Conservation (phyloP, 1,284 basidiomycete species). For the Neotropicomus parvogracilis region DNA sequence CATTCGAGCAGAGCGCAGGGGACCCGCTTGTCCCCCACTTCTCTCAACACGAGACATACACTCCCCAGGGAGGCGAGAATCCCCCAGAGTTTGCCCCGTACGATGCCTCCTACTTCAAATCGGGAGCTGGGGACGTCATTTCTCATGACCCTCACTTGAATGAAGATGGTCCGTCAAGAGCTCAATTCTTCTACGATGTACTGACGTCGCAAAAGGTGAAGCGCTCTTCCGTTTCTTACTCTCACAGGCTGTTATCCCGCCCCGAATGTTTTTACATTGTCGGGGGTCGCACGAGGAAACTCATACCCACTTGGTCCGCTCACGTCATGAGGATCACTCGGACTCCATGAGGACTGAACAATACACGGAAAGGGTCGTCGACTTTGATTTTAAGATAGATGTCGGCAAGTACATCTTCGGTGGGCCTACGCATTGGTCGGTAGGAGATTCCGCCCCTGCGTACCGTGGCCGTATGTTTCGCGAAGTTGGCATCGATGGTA, state of each 20-base stretch:
- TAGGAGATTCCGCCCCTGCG: conserved; percentile 47
- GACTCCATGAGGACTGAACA: conserved; percentile 38
- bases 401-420: conserved; percentile 36
- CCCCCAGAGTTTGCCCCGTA: conserved; percentile 64
- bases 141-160: conserved; percentile 73
- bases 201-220: conserved; percentile 46
- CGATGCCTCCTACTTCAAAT: conserved; percentile 55
- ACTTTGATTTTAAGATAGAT: conserved; percentile 66
- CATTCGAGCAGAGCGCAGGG: conserved; percentile 32
- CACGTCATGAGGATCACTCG: conserved; percentile 36
- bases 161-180: conserved; percentile 49
- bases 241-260: conserved; percentile 47
- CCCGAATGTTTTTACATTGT: conserved; percentile 49
- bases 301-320: conserved; percentile 46
- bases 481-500: conserved; percentile 39
- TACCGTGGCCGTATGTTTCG: conserved; percentile 55
- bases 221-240: conserved; percentile 72
- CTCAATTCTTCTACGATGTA: not conserved
- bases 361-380: conserved; percentile 53
- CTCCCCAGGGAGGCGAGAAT: conserved; percentile 35
- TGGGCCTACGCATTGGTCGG: conserved; percentile 48
- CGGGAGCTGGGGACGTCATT: conserved; percentile 49
- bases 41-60: conserved; percentile 13
- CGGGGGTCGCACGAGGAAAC: conserved; percentile 58
- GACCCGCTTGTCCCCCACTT: conserved; percentile 29